Evolutionary conservation across 73 alveolate species (phyloP).

Genomic region (Effrenium voratum): DNA sequence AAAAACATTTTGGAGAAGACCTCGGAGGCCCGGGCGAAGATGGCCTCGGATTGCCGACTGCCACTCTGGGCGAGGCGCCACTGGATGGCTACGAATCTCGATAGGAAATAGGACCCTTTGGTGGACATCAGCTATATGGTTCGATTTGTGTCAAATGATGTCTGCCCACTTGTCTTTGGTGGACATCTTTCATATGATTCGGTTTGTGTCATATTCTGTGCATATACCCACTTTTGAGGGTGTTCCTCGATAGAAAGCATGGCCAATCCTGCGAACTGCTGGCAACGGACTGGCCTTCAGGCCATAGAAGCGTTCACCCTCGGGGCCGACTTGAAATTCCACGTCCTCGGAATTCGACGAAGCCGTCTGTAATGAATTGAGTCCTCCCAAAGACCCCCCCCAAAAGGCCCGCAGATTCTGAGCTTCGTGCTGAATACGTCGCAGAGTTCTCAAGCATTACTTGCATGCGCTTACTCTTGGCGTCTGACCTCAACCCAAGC

Average conservation of each 20-base stretch:
- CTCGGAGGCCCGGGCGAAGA: slow-evolving; percentile 91
- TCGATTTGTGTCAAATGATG: background rate
- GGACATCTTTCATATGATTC: background rate
- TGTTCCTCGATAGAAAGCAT: background rate
- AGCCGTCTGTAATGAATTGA: too few relatives aligned
- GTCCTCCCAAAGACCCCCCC: too few relatives aligned
- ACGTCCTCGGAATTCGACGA: slow-evolving; percentile 84
- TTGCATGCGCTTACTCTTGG: slow-evolving; percentile 85
- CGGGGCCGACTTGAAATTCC: slow-evolving; percentile 93
- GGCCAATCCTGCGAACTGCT: background rate
- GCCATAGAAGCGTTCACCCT: slow-evolving; percentile 72
- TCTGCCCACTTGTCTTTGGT: background rate
- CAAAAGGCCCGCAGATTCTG: too few relatives aligned
- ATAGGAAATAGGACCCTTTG: too few relatives aligned
- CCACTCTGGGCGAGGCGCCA: too few relatives aligned
- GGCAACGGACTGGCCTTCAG: slow-evolving; percentile 43
- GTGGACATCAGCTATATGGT: background rate
- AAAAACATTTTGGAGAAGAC: slow-evolving; percentile 90
- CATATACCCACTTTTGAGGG: background rate
- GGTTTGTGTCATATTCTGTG: background rate
- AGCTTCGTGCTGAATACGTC: slow-evolving; percentile 44
- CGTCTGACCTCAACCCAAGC: slow-evolving; percentile 80
- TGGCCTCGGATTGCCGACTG: too few relatives aligned
- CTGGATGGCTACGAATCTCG: too few relatives aligned
- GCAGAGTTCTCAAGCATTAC: slow-evolving; percentile 91